Evolutionary conservation across 345 rosid species (phyloP), one percentile per base, ranked within the genome.

Genomic region (Hevea brasiliensis): DNA sequence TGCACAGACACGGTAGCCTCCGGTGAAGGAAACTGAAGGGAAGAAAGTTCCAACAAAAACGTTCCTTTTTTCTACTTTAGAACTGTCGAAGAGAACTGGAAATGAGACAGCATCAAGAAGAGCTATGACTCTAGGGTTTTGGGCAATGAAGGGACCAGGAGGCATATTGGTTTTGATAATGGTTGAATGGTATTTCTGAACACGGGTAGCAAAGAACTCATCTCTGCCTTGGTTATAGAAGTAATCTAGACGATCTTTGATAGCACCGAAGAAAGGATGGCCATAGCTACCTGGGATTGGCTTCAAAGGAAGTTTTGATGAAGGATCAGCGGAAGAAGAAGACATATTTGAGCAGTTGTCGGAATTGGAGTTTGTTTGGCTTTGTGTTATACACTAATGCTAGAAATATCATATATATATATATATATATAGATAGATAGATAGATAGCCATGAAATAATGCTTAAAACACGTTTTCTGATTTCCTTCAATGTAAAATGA

Each of bases 111-210:
- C 76, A 17, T 86, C 87, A 11, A 84, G 87, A 10, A 84, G 54
- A 9, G 81, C 67, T 2, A 84, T 42, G 24, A 84, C 87, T 0
- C 27, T 65, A 5, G 87, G 65, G 68, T 69, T 53, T 3, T n/a
- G 2, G 14, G 89, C 26, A 67, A 84, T 76, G 80, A 86, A 86
- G 10, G 87, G 89, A 18, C 89, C 89, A 14, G 87, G 89, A 17
- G 89, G 87, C 84, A 86, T 81, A 72, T 86, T 84, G 45, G 84
- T 76, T 40, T 42, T 72, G 73, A 84, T 67, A 47, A 86, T 67
- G 0, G 87, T 86, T 68, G 86, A 84, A 2, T 67, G 40, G 75
- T 82, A 54, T 67, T 80, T 73, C 10, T 29, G 26, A 50, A 78
- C 58, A 17, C 77, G 76, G 71, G 64, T 50, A 4, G n/a, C 17